A percentile compares a stretch with the other conserved stretches of the same genome.
Evolutionary conservation across 2,329 filamentous ascomycete species (phyloP).

Genomic region (Scleromitrula shiraiana): DNA sequence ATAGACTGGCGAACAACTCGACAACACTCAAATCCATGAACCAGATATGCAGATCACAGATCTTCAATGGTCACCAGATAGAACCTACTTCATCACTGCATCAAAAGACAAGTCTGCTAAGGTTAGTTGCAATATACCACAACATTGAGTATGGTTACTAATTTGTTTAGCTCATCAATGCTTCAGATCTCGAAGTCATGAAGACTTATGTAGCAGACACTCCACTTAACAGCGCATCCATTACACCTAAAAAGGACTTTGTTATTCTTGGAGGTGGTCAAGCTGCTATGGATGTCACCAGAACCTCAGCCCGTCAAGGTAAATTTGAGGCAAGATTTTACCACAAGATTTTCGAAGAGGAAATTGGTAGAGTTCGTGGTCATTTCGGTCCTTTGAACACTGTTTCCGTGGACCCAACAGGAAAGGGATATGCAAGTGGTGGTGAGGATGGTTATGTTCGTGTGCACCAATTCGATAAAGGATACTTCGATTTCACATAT

Average conservation of each 20-base stretch:
- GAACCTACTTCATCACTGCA: slow-evolving; percentile 96
- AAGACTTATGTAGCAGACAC: slow-evolving; percentile 93
- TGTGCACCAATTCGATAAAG: slow-evolving; percentile 97
- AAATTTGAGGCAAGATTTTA: slow-evolving; percentile 99
- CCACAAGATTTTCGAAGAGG: slow-evolving; percentile 99
- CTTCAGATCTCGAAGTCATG: slow-evolving; percentile 78
- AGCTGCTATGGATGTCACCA: slow-evolving; percentile 98
- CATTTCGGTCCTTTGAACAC: slow-evolving; percentile 89
- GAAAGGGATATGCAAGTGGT: slow-evolving; percentile 87
- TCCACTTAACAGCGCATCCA: slow-evolving; percentile 88
- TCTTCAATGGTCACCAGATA: slow-evolving; percentile 87
- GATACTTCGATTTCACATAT: slow-evolving; percentile 97
- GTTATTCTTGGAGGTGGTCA: slow-evolving; percentile 97
- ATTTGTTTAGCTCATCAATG: slow-evolving; percentile 60
- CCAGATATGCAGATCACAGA: slow-evolving; percentile 72
- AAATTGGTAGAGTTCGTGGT: slow-evolving; percentile 92
- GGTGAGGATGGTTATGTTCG: slow-evolving; percentile 98
- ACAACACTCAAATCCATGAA: slow-evolving; percentile 80
- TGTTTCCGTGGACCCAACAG: slow-evolving; percentile 84
- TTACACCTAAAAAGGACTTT: slow-evolving; percentile 93
- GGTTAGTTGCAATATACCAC: slow-evolving; percentile 37
- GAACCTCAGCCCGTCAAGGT: slow-evolving; percentile 79
- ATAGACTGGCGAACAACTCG: slow-evolving; percentile 69
- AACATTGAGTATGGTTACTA: slow-evolving; percentile 1
- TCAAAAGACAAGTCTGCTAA: slow-evolving; percentile 98